Evolutionary conservation across 1,139 yeast genomes (phyloP), one percentile per base, ranked within the genome.

Genomic region (Candida labiduridarum): DNA sequence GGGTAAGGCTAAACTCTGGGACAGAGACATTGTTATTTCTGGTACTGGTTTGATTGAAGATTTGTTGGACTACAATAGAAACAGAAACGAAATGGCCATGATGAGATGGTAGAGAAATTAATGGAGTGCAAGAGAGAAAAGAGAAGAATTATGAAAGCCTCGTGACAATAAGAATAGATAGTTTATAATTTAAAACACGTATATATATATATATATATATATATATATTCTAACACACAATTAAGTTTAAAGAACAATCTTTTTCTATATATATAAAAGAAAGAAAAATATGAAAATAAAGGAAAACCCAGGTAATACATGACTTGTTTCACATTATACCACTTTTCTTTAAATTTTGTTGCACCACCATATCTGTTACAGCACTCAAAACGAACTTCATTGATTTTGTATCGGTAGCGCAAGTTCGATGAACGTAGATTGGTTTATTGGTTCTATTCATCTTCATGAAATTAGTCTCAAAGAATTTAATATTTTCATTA

Each of bases 361-460:
- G 95, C 40, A 92, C 82, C 46, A 94, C 83, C 80, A 90, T 79
- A 68, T 94, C 99, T 0, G 97, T 90, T 6, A 91, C 97, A 0
- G 98, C 98, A 10, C 89, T 82, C 56, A 94, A 76, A 29, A 94
- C 97, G 66, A 91, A 92, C 62, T 82, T 81, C 97, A 92, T 92
- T 27, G 89, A 79, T 49, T 81, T 77, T 0, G 96, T 84, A 66
- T 95, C 99, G 0, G 99, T 94, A 2, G 99, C 99, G 72, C 97
- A 91, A 1, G 99, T 95, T 57, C 92, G 74, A 68, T 91, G 97
- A 27, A 90, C 87, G 65, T 95, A 95, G 33, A 92, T 82, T 6
- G 92, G 94, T 62, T 87, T 86, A 47, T 81, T 79, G 1, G 87
- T 76, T 51, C 82, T 73, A 64, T 89, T 89, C 58, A 87, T 65